phyloP scores from a whole-genome alignment of 192 early-diverging fungal species.

The Backusella westeae region DNA sequence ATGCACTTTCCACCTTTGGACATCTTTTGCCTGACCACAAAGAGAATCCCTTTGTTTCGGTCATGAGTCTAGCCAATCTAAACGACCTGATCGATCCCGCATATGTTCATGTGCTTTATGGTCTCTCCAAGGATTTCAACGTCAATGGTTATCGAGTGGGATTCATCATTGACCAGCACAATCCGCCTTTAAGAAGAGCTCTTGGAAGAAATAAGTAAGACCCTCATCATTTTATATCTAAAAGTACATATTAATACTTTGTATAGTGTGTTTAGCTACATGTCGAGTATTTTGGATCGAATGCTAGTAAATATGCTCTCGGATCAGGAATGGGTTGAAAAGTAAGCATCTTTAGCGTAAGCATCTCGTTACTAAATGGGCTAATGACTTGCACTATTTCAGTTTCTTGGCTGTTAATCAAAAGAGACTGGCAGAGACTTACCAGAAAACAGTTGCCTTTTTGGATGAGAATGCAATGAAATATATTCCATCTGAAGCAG shows the following conservation, averaged over 20 bases:
- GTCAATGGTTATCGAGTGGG: conserved; percentile 74
- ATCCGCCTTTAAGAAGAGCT: conserved; percentile 41
- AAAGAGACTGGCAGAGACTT: conserved; percentile 48
- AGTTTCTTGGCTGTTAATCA: conserved; percentile 60
- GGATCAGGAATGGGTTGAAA: conserved; percentile 55
- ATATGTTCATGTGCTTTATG: conserved; percentile 69
- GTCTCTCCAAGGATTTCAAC: conserved; percentile 84
- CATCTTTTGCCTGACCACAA: conserved; percentile 12
- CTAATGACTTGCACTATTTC: neutral
- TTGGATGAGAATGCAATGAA: conserved; percentile 47
- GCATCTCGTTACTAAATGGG: too few species aligned
- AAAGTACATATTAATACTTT: neutral
- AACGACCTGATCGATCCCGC: conserved; percentile 59
- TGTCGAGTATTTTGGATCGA: conserved; percentile 60
- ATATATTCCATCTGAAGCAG: conserved; percentile 62
- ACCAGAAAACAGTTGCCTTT: conserved; percentile 36
- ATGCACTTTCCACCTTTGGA: conserved; percentile 65
- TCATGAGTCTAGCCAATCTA: conserved; percentile 53
- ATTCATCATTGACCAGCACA: conserved; percentile 61
- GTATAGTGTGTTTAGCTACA: conserved; percentile 57
- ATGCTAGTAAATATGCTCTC: conserved; percentile 53
- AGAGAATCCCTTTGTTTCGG: conserved; percentile 58
- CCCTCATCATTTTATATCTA: neutral
- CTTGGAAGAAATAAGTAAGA: conserved; percentile 44
- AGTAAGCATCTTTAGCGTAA: conserved; percentile 1